A percentile compares a stretch with the other conserved stretches of the same genome.
phyloP scores from a whole-genome alignment of 306 rosid species.

The Pterocarpus macrocarpus region DNA sequence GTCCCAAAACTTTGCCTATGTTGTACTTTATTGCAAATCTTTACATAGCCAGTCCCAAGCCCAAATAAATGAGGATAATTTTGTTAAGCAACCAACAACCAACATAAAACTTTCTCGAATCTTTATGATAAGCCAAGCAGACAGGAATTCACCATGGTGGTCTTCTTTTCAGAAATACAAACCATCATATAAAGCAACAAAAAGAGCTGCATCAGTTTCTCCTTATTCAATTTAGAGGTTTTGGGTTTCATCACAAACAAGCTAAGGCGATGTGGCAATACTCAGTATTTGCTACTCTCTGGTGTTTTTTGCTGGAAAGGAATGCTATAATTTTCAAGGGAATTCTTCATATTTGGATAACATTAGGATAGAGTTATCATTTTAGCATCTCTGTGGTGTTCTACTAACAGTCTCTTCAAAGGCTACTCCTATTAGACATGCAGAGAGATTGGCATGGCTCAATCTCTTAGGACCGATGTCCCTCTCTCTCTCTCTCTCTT shows the following conservation, averaged over 20 bases:
- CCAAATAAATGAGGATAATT: background rate
- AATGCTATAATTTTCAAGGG: background rate
- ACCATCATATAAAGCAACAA: conserved; percentile 8
- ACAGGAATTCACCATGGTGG: background rate
- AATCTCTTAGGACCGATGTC: background rate
- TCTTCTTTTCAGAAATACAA: background rate
- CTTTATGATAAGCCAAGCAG: background rate
- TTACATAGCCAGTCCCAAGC: background rate
- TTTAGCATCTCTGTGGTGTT: no score
- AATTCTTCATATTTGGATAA: background rate
- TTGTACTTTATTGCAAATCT: background rate
- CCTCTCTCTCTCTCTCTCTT: no score
- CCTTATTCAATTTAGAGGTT: background rate
- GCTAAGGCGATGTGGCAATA: background rate
- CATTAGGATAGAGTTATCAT: no score
- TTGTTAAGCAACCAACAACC: background rate
- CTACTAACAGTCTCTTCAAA: no score
- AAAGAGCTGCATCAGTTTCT: background rate
- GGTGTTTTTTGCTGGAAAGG: background rate
- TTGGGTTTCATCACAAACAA: background rate
- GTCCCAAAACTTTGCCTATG: background rate
- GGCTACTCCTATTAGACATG: no score
- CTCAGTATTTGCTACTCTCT: background rate
- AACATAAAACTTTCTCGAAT: background rate
- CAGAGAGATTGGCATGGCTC: no score